Evolutionary conservation across 371 early-diverging fungal genomes (phyloP).

Genomic region (Smittium culicis): DNA sequence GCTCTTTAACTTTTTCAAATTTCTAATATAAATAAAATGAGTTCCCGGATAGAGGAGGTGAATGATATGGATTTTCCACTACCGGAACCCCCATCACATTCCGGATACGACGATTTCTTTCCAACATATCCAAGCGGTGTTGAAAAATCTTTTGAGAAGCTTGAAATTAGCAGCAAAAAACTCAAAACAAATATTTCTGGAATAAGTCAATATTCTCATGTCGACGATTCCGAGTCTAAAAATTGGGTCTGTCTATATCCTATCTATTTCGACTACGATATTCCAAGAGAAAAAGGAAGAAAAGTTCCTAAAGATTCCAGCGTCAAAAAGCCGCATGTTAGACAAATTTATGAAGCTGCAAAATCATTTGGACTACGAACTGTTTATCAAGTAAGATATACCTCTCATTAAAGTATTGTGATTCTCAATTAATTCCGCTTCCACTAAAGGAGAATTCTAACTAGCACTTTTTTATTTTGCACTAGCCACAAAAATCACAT

Average conservation of each 20-base stretch:
- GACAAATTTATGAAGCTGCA: slow-evolving; percentile 36
- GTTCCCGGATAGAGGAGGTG: slow-evolving; percentile 21
- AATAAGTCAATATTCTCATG: slow-evolving; percentile 13
- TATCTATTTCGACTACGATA: slow-evolving; percentile 34
- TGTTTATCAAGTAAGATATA: slow-evolving; percentile 23
- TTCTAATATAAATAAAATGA: too few species aligned
- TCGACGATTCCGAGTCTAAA: slow-evolving; percentile 15
- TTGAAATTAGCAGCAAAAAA: neutral
- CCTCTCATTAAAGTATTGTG: neutral
- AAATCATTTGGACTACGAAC: slow-evolving; percentile 25
- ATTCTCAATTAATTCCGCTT: too few species aligned
- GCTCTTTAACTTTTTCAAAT: too few species aligned
- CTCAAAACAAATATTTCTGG: neutral
- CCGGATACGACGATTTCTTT: neutral
- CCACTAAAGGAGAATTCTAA: too few species aligned
- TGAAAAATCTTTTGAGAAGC: slow-evolving; percentile 6
- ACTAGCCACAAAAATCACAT: slow-evolving; percentile 24
- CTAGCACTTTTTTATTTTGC: too few species aligned
- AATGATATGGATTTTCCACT: slow-evolving; percentile 42
- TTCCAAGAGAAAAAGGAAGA: slow-evolving; percentile 24
- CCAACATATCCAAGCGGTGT: neutral
- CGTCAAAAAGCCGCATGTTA: slow-evolving; percentile 27
- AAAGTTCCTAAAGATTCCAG: slow-evolving; percentile 21
- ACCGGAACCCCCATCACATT: slow-evolving; percentile 18
- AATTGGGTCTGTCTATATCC: slow-evolving; percentile 39